Percentiles rank a stretch among this genome's conserved stretches.
phyloP scores from a whole-genome alignment of 805 yeast genomes.

The Candida palmyrensis region DNA sequence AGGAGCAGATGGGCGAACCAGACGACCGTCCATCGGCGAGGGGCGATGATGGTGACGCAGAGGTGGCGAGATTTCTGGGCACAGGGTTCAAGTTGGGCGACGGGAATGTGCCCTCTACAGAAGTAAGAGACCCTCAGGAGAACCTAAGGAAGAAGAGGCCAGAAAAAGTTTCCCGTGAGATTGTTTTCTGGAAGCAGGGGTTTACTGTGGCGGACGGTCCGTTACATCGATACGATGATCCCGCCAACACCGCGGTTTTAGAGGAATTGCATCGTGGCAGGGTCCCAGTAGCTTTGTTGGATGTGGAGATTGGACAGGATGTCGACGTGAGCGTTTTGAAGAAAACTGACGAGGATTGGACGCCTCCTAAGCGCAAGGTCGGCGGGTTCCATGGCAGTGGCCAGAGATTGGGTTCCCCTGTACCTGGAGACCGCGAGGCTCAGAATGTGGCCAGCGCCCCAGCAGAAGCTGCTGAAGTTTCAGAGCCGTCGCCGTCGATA shows the following conservation, averaged over 20 bases:
- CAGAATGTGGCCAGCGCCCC: constrained; percentile 7
- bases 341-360: constrained; percentile 75
- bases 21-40: constrained; percentile 31
- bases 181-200: constrained; percentile 95
- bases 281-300: constrained; percentile 80
- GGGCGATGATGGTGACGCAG: constrained; percentile 16
- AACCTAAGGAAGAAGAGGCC: constrained; percentile 17
- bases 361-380: constrained; percentile 54
- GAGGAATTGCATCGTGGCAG: constrained; percentile 82
- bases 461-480: constrained; percentile 14
- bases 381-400: constrained; percentile 80
- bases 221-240: constrained; percentile 85
- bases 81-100: constrained; percentile 52
- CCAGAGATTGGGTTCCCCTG: constrained; percentile 82
- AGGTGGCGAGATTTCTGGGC: constrained; percentile 35
- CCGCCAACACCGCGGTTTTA: constrained; percentile 73
- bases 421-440: constrained; percentile 55
- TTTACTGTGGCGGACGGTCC: constrained; percentile 92
- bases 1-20: constrained; percentile 38
- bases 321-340: constrained; percentile 87
- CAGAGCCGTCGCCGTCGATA: constrained; percentile 14
- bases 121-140: constrained; percentile 26
- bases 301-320: constrained; percentile 85
- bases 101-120: constrained; percentile 32
- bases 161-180: constrained; percentile 63